Evolutionary conservation across 2,329 filamentous ascomycete species (phyloP).

Genomic region (Coniosporium tulheliwenetii): DNA sequence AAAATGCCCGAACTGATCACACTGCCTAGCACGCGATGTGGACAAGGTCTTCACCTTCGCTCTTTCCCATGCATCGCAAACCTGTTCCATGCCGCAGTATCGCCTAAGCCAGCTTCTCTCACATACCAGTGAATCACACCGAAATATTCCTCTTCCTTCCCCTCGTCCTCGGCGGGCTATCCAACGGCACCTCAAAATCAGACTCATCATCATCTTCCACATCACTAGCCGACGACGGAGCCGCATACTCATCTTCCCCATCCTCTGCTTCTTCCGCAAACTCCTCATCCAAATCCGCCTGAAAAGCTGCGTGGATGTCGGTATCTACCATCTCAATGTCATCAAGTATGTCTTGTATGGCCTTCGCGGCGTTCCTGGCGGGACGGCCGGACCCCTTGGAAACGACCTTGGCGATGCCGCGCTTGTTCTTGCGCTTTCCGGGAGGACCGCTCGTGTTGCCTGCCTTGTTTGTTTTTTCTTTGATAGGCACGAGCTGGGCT

Average conservation of each 20-base stretch:
- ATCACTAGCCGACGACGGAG: not conserved
- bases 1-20: too few species aligned
- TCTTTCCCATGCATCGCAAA: too few species aligned
- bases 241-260: constrained; percentile 1
- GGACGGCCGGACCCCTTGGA: not conserved
- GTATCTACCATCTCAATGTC: constrained; percentile 4
- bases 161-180: not conserved
- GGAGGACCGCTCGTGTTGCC: too few species aligned
- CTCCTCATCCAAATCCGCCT: constrained; percentile 3
- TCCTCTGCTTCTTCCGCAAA: constrained; percentile 1
- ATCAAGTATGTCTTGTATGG: not conserved
- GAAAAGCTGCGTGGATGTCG: not conserved
- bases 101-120: too few species aligned
- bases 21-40: too few species aligned
- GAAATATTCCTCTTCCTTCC: not conserved
- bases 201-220: constrained; percentile 1
- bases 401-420: not conserved
- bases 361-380: not conserved
- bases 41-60: too few species aligned
- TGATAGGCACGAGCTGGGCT: not conserved
- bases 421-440: constrained; percentile 3
- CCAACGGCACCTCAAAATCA: not conserved
- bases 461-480: not conserved
- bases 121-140: not conserved
- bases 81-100: too few species aligned